A percentile compares a stretch with the other conserved stretches of the same genome.
Evolutionary conservation across 352 stramenopile genomes (phyloP).

Genomic region (Globisporangium carolinianum): DNA sequence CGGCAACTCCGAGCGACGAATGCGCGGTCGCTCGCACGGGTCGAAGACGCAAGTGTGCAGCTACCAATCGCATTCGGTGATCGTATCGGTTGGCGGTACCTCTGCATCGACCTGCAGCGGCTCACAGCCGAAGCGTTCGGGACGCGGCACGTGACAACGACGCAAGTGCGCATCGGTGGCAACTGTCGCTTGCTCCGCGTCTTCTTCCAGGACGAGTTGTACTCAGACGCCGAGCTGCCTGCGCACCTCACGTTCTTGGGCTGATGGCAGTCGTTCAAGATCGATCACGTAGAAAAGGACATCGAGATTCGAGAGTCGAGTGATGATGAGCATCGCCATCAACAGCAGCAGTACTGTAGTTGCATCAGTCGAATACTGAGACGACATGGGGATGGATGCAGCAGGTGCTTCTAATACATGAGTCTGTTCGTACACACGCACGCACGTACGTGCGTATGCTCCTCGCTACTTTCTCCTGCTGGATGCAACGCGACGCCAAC

Average conservation of each 20-base stretch:
- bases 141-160: constrained; percentile 66
- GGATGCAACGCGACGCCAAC: too few relatives aligned
- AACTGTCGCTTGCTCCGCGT: constrained; percentile 67
- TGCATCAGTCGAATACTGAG: too few relatives aligned
- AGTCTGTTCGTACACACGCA: too few relatives aligned
- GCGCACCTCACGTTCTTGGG: constrained; percentile 61
- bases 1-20: constrained; percentile 64
- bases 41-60: constrained; percentile 46
- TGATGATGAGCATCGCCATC: too few relatives aligned
- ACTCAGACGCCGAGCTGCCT: constrained; percentile 60
- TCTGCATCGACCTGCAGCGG: constrained; percentile 73
- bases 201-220: constrained; percentile 80
- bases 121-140: constrained; percentile 66
- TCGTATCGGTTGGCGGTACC: constrained; percentile 48
- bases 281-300: too few relatives aligned
- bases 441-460: too few relatives aligned
- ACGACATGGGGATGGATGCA: too few relatives aligned
- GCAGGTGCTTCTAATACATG: too few relatives aligned
- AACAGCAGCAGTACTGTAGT: too few relatives aligned
- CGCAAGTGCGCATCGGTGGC: constrained; percentile 44
- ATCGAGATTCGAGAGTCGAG: too few relatives aligned
- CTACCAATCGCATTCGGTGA: constrained; percentile 49
- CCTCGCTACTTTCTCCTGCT: too few relatives aligned
- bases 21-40: constrained; percentile 49
- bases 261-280: constrained; percentile 3